Evolutionary conservation across 2,329 filamentous ascomycete genomes (phyloP), one percentile per base, ranked within the genome.

Genomic region (Daldinia sp.): DNA sequence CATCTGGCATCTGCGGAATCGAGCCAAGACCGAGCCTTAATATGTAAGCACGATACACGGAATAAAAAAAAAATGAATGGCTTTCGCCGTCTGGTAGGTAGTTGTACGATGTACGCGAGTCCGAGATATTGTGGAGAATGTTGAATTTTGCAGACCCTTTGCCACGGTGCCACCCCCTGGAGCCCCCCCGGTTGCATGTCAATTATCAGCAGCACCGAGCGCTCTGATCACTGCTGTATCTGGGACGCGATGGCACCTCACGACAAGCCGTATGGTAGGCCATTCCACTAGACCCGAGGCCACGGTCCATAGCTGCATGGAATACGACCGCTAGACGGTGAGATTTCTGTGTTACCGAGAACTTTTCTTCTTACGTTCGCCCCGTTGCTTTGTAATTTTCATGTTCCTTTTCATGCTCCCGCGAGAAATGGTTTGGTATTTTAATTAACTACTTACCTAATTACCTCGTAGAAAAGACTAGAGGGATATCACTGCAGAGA

Each of bases 271-370:
- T 50, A 35, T 54, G 11, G 10, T 21, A 34, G 39, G 34, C 34
- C 9, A 58, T 57, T 53, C 57, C 59, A 32, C 60, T 50, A 52
- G 49, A 55, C 63, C 63, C 63, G 37, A 39, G 30, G 55, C 63
- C 63, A 61, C 52, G 63, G 63, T 10, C 48, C 58, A n/a, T 19
- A 53, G 11, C 10, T 17, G 51, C 43, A 57, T 17, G 56, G 47
- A 60, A 29, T 53, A 34, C 63, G 35, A 60, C 59, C n/a, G 51
- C 45, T 34, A 58, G 48, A 60, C 59, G 17, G 51, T 49, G 41
- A 58, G 48, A 55, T 47, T 62, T 53, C 56, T 21, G 50, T 35
- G 41, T 43, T 17, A n/a, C 15, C 37, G 52, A 48, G 30, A 51
- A 47, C 19, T 35, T 35, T 58, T 50, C 30, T 56, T 23, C 32